phyloP scores from a whole-genome alignment of 2,329 filamentous ascomycete genomes.

The Ophiostoma perfectum region DNA sequence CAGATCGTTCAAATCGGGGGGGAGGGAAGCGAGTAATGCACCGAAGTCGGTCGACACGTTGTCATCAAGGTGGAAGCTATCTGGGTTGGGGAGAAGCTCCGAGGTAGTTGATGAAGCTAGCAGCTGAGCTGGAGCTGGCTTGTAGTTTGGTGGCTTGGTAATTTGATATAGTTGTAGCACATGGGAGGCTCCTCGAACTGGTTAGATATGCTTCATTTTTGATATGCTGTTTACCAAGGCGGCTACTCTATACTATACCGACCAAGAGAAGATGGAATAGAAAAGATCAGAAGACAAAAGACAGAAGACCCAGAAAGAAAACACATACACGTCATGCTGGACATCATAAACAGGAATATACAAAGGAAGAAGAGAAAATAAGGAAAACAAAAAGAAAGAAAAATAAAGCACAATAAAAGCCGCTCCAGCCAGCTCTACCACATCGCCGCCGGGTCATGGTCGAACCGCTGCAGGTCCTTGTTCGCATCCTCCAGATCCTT shows the following conservation, averaged over 20 bases:
- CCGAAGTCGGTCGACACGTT: not conserved
- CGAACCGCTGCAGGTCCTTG: conserved; percentile 84
- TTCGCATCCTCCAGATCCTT: conserved; percentile 96
- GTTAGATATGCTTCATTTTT: too few relatives aligned
- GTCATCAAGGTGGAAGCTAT: too few relatives aligned
- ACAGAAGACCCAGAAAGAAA: too few relatives aligned
- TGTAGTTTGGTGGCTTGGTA: too few relatives aligned
- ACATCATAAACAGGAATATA: not conserved
- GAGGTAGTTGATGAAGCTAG: not conserved
- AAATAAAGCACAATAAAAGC: not conserved
- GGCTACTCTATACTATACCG: too few relatives aligned
- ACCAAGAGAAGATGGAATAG: too few relatives aligned
- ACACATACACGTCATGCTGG: too few relatives aligned
- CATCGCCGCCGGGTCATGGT: conserved; percentile 62
- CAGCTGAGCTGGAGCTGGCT: not conserved
- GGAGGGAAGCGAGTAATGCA: not conserved
- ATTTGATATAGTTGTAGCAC: too few relatives aligned
- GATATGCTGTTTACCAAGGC: too few relatives aligned
- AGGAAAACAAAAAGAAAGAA: not conserved
- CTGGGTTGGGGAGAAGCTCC: too few relatives aligned
- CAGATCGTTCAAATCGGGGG: not conserved
- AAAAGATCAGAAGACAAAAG: too few relatives aligned
- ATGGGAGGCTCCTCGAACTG: too few relatives aligned
- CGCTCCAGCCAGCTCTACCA: not conserved
- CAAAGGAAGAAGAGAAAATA: not conserved